phyloP scores from a whole-genome alignment of 352 stramenopile species.

The Pythium guiyangense region DNA sequence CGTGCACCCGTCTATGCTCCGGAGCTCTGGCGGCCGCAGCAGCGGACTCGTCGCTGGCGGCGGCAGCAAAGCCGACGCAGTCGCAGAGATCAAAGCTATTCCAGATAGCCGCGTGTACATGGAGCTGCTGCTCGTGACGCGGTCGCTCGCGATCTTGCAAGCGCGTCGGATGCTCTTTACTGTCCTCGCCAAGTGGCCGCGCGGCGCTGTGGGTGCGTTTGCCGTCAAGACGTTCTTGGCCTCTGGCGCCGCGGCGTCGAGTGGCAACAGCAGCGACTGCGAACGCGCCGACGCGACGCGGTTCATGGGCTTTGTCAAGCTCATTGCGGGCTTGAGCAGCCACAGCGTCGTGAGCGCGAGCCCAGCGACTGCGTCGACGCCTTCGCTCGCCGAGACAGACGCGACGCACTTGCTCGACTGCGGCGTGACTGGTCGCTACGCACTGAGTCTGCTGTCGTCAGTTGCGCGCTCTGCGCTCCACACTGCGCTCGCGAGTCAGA shows the following conservation, averaged over 20 bases:
- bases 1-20: slow-evolving; percentile 66
- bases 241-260: not conserved
- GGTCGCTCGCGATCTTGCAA: slow-evolving; percentile 79
- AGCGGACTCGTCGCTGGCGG: slow-evolving; percentile 33
- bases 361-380: slow-evolving; percentile 17
- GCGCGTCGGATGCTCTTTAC: slow-evolving; percentile 67
- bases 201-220: slow-evolving; percentile 48
- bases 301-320: slow-evolving; percentile 84
- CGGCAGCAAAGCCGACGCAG: slow-evolving; percentile 54
- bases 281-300: slow-evolving; percentile 33
- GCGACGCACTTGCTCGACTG: slow-evolving; percentile 49
- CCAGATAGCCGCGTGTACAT: slow-evolving; percentile 74
- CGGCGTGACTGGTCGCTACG: slow-evolving; percentile 53
- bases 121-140: slow-evolving; percentile 69
- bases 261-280: not conserved
- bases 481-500: slow-evolving; percentile 20
- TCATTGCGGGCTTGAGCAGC: slow-evolving; percentile 68
- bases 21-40: slow-evolving; percentile 40
- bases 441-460: slow-evolving; percentile 40
- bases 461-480: slow-evolving; percentile 45
- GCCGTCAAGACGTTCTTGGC: slow-evolving; percentile 45
- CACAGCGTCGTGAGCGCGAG: slow-evolving; percentile 28
- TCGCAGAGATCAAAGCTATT: slow-evolving; percentile 74
- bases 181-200: slow-evolving; percentile 76
- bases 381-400: slow-evolving; percentile 28